These are phyloP conservation scores for Blumeriella jaapii DNA, from an alignment of 2,329 filamentous ascomycete genomes.

Conservation along the genomic window DNA sequence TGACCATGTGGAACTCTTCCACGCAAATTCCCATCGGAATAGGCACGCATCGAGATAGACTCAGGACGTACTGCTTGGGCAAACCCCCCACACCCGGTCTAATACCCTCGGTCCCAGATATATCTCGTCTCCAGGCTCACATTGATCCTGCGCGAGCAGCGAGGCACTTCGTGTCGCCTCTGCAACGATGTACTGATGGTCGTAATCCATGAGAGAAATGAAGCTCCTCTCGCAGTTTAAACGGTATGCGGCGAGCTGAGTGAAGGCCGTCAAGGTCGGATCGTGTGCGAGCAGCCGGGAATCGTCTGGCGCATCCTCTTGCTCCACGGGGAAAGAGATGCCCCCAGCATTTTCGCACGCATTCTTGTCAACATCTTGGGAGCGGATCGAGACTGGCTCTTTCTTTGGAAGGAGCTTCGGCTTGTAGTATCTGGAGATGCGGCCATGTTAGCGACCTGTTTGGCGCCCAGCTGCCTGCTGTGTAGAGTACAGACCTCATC, in stretches of 20 bases:
- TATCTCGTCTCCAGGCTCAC: slow-evolving; percentile 11
- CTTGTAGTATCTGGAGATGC: slow-evolving; percentile 1
- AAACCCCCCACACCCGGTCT: slow-evolving; percentile 14
- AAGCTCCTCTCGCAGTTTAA: slow-evolving; percentile 35
- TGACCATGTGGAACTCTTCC: too few species aligned
- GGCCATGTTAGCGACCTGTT: too few species aligned
- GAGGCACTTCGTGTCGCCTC: slow-evolving; percentile 17
- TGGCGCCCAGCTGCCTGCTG: neutral
- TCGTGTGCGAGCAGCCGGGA: slow-evolving; percentile 20
- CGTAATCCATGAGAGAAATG: slow-evolving; percentile 28
- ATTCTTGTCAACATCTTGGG: neutral
- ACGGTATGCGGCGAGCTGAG: slow-evolving; percentile 37
- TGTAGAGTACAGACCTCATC: neutral
- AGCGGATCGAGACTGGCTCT: neutral
- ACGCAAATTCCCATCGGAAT: too few species aligned
- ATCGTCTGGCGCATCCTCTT: slow-evolving; percentile 1
- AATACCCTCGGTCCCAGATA: slow-evolving; percentile 14
- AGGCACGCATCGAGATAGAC: neutral
- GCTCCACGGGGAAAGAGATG: neutral
- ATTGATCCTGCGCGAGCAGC: slow-evolving; percentile 2
- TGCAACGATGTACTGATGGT: slow-evolving; percentile 19
- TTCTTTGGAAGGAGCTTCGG: neutral
- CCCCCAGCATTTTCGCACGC: neutral
- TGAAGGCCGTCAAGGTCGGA: slow-evolving; percentile 32
- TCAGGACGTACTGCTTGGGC: slow-evolving; percentile 10